Percentiles rank a stretch among this genome's conserved stretches.
Conservation (phyloP, 1,284 basidiomycete species). For the Lignosus rhinocerotis region DNA sequence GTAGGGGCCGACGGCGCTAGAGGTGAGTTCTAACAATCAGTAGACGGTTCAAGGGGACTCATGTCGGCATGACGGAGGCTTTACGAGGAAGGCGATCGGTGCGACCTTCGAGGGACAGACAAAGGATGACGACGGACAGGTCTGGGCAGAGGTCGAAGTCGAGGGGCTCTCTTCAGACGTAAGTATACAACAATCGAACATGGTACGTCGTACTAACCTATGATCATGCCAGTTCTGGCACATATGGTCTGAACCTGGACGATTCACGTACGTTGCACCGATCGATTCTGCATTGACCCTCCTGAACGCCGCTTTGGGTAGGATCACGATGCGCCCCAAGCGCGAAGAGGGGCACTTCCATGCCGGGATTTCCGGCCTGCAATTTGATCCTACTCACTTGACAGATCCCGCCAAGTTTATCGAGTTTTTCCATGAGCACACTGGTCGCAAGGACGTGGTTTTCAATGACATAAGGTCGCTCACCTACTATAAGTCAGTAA, state of each 20-base stretch:
- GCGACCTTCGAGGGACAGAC: conserved; percentile 36
- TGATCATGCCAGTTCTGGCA: conserved; percentile 31
- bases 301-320: background rate
- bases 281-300: background rate
- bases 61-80: conserved; percentile 20
- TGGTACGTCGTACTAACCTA: background rate
- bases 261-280: conserved; percentile 11
- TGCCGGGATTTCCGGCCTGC: conserved; percentile 8
- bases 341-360: conserved; percentile 3
- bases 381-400: conserved; percentile 11
- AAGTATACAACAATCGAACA: background rate
- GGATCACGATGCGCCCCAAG: conserved; percentile 10
- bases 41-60: too few relatives aligned
- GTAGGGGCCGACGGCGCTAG: conserved; percentile 41
- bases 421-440: conserved; percentile 7
- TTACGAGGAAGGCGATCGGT: conserved; percentile 31
- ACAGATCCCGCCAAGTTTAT: conserved; percentile 11
- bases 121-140: conserved; percentile 29
- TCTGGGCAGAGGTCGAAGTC: conserved; percentile 35
- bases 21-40: conserved; percentile 22
- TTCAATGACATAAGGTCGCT: conserved; percentile 5
- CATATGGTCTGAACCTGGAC: conserved; percentile 27
- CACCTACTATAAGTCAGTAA: conserved; percentile 16
- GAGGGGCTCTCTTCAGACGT: conserved; percentile 29
- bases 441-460: conserved; percentile 10